Base-by-base conservation (phyloP, 768 basidiomycete species). In the Pulveroboletus sp. region DNA sequence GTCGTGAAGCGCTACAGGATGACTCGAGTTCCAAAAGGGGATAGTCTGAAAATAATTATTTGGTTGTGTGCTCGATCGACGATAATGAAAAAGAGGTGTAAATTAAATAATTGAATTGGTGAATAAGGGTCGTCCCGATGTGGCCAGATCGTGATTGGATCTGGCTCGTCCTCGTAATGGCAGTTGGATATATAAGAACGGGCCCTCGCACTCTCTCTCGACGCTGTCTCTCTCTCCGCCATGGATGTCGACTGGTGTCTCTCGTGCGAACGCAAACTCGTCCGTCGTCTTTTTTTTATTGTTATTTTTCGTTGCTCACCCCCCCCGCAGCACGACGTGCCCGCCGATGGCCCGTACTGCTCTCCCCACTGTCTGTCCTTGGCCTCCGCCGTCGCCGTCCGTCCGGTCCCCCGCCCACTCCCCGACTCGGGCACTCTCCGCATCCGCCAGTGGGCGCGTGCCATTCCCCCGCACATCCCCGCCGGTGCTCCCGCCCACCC, bases 171-270 rank as follows among this genome's bases (percentile, higher is more conserved):
- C 60, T 49, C 3, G 19, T 68, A 61, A 51, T 17, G 61, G 65
- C 35, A 66, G 41, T 57, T 29, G 51, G 44, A 59, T 55, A 58
- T 69, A 67, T 67, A 67, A 67, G 52, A 52, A 55, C 53, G n/a
- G 17, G 24, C 21, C 40, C 43, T 46, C 59, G 45, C 43, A 52
- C 63, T 45, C 52, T 53, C 61, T 44, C 47, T 49, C 48, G 45
- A 39, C 19, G 24, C 24, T 27, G 11, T 19, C 3, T 23, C 9
- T 40, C 17, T 39, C 24, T 17, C 34, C 7, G 35, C 68, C 58
- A 80, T 84, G 76, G 84, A 85, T 67, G 75, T 77, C 55, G 79
- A 85, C 71, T 85, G 82, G 82, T 89, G 86, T 64, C 72, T 87
- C 56, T 72, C 74, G 47, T 89, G 86, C 72, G 73, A 75, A 55